Evolutionary conservation across 2,329 filamentous ascomycete genomes (phyloP), one percentile per base, ranked within the genome.

Genomic region (Apiospora rasikravindrae): DNA sequence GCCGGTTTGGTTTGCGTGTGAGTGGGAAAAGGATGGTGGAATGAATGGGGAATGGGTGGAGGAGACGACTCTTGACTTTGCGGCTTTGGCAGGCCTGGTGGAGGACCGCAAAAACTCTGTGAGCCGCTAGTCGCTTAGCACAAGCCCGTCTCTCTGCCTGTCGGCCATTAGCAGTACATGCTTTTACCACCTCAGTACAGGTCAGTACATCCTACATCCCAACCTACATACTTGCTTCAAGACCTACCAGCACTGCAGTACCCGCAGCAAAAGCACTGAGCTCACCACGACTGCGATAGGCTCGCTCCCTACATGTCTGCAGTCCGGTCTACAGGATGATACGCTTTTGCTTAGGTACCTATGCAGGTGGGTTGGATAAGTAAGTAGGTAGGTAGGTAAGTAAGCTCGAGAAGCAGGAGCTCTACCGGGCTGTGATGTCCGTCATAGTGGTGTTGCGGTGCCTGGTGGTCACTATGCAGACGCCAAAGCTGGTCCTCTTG

Each of bases 1-100:
- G 79, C 79, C 76, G 77, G 78, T 78, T 80, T 76, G 76, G 77
- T 77, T 80, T 80, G 77, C 77, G 78, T 76, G 78, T 75, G 77
- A 77, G 77, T 75, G 76, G 77, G 77, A 79, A 78, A 76, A 79
- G 73, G 75, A 75, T 78, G 76, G 78, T 72, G 71, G 71, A 73
- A 73, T 64, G 57, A 64, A 64, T 72, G 71, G 71, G 71, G 77
- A 77, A 68, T 78, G 73, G 76, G 74, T 75, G 75, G 74, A 75
- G 75, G 74, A 75, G 74, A 71, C 70, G 70, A 73, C 68, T 68
- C 67, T 69, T 67, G 64, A 70, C 61, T 68, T 70, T 57, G 57
- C 57, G 57, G 57, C 57, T 64, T 47, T 68, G 44, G 40, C 66
- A 68, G 40, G 66, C 40, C 40, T 68, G 66, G 66, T 75, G 67